Base-by-base conservation (phyloP, 2,329 filamentous ascomycete species). In the Trichoderma sp. region DNA sequence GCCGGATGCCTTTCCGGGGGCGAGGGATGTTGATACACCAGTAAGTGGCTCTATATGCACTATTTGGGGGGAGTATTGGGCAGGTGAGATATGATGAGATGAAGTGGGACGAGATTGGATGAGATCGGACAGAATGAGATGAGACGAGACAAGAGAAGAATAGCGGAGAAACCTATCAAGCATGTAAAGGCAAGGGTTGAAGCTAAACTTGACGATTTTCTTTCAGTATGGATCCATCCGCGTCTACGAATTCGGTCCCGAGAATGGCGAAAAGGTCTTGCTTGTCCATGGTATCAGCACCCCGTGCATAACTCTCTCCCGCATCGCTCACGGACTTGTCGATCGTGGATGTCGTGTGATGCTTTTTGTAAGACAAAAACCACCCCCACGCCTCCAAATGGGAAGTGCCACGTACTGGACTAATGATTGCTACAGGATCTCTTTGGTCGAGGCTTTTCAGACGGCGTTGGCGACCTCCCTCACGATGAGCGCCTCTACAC, bases 211-310 rank as follows among this genome's bases (percentile, higher is more conserved):
- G 14, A n/a, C 21, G 5, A 9, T 57, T 24, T 53, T 61, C 24
- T 56, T 3, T 6, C 12, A 88, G 77, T 95, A 93, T 79, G 93
- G 94, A 64, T 89, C 85, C 39, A 90, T 94, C 70, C 86, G 92
- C 47, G 91, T 93, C 26, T 96, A 96, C 79, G 94, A 97, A 83
- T 97, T 92, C 82, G 94, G 94, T 1, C 92, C 93, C 1, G 86
- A 90, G 65, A 81, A 88, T 69, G 94, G 94, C 8, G 86, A 88
- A 60, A 95, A 92, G 77, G 90, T 96, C 5, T 81, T 97, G 18
- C 85, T 97, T 39, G 85, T 97, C 9, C 94, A 97, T 79, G 94
- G 94, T 58, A 95, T 97, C 78, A 93, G 91, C 73, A 97, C 93
- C 0, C 92, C 93, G 0, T 94, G 92, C 79, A 88, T 95, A 76